Percentiles rank a stretch among this genome's conserved stretches.
These are phyloP conservation scores for Yamadazyma atlantica DNA, from an alignment of 1,139 yeast species.

Conservation along the genomic window DNA sequence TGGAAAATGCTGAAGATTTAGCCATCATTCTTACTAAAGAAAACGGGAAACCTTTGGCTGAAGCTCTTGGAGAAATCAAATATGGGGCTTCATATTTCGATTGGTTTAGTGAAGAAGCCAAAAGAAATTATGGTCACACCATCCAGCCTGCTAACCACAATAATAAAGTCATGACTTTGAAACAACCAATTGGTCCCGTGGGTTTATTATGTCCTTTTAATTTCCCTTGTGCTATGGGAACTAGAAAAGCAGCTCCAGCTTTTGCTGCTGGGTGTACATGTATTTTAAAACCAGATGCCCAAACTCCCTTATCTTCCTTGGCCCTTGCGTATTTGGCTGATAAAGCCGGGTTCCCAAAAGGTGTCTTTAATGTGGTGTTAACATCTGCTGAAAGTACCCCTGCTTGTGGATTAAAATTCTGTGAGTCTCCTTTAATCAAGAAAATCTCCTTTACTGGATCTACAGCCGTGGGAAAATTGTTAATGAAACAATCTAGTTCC, in stretches of 20 bases:
- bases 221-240: conserved; percentile 50
- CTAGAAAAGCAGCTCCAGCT: conserved; percentile 49
- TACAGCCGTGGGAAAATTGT: conserved; percentile 53
- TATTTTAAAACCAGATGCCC: conserved; percentile 46
- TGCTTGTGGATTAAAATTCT: conserved; percentile 28
- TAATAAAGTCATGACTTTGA: conserved; percentile 40
- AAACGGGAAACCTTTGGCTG: conserved; percentile 43
- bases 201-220: conserved; percentile 51
- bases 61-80: conserved; percentile 41
- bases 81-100: conserved; percentile 47
- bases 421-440: conserved; percentile 39
- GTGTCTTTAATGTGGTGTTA: conserved; percentile 42
- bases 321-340: conserved; percentile 46
- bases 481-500: conserved; percentile 47
- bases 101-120: conserved; percentile 47
- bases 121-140: conserved; percentile 40
- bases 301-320: conserved; percentile 45
- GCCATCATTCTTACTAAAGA: conserved; percentile 45
- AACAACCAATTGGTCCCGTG: conserved; percentile 50
- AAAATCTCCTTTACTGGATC: conserved; percentile 62
- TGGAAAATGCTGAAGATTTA: conserved; percentile 42
- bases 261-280: conserved; percentile 52
- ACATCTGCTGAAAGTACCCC: conserved; percentile 39
- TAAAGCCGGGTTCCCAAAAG: conserved; percentile 46
- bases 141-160: conserved; percentile 40